Evolutionary conservation across 306 rosid species (phyloP), one percentile per base, ranked within the genome.

Genomic region (Trifolium repens): DNA sequence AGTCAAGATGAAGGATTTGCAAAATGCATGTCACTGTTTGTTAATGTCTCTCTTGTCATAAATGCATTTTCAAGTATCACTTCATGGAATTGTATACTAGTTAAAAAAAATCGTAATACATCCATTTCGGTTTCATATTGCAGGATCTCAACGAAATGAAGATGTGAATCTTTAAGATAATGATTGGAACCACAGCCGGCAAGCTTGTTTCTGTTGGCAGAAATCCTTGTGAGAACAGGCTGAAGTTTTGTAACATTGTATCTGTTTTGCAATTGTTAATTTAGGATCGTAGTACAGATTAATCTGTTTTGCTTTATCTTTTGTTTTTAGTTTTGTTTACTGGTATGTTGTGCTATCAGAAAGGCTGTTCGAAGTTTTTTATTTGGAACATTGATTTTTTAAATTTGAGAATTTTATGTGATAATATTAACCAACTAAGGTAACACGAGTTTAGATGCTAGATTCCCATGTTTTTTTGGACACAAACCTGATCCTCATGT

Each of bases 161-260:
- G 82, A 71, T 42, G 16, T 78, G 87, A 66, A 87, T 86, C 76
- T 84, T 84, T 80, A 42, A 85, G 55, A 74, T 85, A 83, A 46
- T 87, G 86, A 74, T 73, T 61, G 2, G 85, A 80, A 75, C 81
- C 79, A 47, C 10, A 76, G 54, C 65, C 68, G 69, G 37, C 80
- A 39, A 89, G 85, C 57, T 74, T 79, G 44, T 85, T 88, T 22
- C 81, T 72, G 70, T 87, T 85, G 11, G 75, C 72, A 27, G 72
- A 79, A 59, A 80, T 84, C 91, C 88, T 85, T 35, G 74, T 81
- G 62, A 83, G 79, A 52, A 89, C 91, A 67, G 84, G 91, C 76
- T 79, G 82, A 34, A 87, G 78, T 65, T 87, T 83, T 81, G 77
- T 52, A 59, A 62, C 71, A 61, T 67, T 81, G 82, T 79, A 59